These are phyloP conservation scores for Geranomyces variabilis DNA, from an alignment of 192 early-diverging fungal genomes.

Conservation along the genomic window DNA sequence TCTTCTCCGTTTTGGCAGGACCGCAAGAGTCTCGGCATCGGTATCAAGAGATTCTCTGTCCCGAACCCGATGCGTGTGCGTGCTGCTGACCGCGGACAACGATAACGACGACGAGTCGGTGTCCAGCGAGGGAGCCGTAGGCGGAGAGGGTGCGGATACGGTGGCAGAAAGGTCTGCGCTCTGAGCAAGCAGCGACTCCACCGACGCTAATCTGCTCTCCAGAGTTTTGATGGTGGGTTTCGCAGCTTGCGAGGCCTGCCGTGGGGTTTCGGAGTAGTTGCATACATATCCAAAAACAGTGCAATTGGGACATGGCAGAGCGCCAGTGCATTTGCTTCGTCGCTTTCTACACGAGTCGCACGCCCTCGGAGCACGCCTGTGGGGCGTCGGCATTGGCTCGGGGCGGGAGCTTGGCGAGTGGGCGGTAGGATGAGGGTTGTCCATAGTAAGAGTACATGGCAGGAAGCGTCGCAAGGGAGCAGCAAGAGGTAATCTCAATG, in stretches of 20 bases:
- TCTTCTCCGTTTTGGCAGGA: no score
- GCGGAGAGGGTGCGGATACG: background rate
- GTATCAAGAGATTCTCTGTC: no score
- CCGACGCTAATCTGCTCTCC: slow-evolving; percentile 4
- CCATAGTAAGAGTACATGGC: no score
- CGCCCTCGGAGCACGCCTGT: slow-evolving; percentile 8
- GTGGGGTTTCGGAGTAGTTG: slow-evolving; percentile 7
- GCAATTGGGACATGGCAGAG: slow-evolving; percentile 22
- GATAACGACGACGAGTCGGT: no score
- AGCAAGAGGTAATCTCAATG: no score
- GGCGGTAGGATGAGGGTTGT: no score
- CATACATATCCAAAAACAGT: slow-evolving; percentile 16
- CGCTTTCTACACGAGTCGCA: slow-evolving; percentile 20
- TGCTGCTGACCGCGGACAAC: background rate
- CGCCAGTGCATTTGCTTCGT: slow-evolving; percentile 23
- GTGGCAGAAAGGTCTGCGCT: background rate
- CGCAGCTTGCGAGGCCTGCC: background rate
- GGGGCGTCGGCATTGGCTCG: background rate
- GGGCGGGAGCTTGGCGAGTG: no score
- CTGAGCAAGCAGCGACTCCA: background rate
- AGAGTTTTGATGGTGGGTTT: slow-evolving; percentile 13
- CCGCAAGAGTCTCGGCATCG: no score
- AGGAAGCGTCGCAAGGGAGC: no score
- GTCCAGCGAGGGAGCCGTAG: no score
- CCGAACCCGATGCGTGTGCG: background rate